Evolutionary conservation across 208 protist genomes (phyloP).

Genomic region (Leishmania arabica): DNA sequence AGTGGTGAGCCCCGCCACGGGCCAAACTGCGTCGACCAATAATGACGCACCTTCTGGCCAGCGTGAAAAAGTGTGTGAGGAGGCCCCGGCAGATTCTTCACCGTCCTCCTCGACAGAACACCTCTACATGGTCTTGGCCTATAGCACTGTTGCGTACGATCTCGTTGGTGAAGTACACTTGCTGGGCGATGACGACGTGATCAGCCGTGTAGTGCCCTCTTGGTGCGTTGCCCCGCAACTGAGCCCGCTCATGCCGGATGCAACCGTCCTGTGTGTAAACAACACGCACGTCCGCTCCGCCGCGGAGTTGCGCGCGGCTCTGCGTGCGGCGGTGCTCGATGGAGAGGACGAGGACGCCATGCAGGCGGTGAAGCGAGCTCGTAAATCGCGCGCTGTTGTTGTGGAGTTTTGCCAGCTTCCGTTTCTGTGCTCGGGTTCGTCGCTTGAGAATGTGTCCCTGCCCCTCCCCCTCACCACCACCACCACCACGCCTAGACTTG

Average conservation of each 20-base stretch:
- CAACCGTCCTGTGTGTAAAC: constrained; percentile 43
- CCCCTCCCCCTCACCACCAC: neutral
- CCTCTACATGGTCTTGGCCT: constrained; percentile 35
- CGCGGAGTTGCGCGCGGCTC: constrained; percentile 29
- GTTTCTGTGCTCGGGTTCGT: neutral
- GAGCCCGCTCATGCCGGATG: constrained; percentile 18
- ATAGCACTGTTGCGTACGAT: constrained; percentile 23
- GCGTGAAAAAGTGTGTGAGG: neutral
- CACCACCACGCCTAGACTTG: neutral
- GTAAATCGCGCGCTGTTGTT: constrained; percentile 4
- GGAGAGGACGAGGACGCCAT: neutral
- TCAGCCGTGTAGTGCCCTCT: constrained; percentile 30
- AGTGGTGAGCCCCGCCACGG: neutral
- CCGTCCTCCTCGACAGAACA: constrained; percentile 1
- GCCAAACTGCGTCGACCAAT: neutral
- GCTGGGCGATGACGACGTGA: constrained; percentile 24
- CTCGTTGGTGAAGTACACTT: constrained; percentile 37
- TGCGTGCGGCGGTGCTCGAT: constrained; percentile 9
- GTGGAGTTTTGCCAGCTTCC: constrained; percentile 22
- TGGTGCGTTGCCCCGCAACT: constrained; percentile 30
- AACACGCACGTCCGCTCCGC: constrained; percentile 22
- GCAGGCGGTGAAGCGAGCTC: constrained; percentile 18
- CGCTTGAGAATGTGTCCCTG: too few species aligned
- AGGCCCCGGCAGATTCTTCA: neutral
- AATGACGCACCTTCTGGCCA: neutral